Evolutionary conservation across 345 rosid species (phyloP), one percentile per base, ranked within the genome.

Genomic region (Populus ilicifolia): DNA sequence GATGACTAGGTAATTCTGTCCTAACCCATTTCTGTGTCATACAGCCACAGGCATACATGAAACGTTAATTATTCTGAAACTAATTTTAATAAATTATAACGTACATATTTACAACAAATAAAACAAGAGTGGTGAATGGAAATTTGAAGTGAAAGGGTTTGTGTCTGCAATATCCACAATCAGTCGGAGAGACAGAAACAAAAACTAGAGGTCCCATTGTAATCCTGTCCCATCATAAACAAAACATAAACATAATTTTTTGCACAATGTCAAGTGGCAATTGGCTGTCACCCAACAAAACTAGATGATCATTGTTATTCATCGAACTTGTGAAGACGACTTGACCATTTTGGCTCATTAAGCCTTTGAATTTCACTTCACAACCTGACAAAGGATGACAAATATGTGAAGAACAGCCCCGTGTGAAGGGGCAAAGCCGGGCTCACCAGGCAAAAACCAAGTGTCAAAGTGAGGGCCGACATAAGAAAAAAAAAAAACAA

Each of bases 381-480:
- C 63, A 48, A 20, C 59, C 59, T 7, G 59, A 52, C 59, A 1
- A 56, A n/a, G 63, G 29, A 56, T 10, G 64, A 23, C 29, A 59
- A 23, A 3, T 59, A 23, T 59, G 64, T 23, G 16, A 9, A n/a
- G 64, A 10, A 0, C 25, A 59, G 27, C 64, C 64, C 29, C 10
- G 62, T 23, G 2, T 25, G 64, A 8, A 3, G 29, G n/a, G 29
- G 29, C 63, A 4, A 59, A 1, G 29, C n/a, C 29, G 29, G 30
- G 63, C 27, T 36, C 56, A 59, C 67, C 38, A 61, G 66, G 75
- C 36, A 46, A 43, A 71, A 67, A 54, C 48, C 27, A 77, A 73
- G 78, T 69, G 78, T 76, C 72, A 72, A 76, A 76, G 48, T 4
- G 69, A 52, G 70, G 77, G 66, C 74, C 71, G 78, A 63, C 70